Evolutionary conservation across 2,329 filamentous ascomycete genomes (phyloP), one percentile per base, ranked within the genome.

Genomic region (Pseudocercospora fijiensis): DNA sequence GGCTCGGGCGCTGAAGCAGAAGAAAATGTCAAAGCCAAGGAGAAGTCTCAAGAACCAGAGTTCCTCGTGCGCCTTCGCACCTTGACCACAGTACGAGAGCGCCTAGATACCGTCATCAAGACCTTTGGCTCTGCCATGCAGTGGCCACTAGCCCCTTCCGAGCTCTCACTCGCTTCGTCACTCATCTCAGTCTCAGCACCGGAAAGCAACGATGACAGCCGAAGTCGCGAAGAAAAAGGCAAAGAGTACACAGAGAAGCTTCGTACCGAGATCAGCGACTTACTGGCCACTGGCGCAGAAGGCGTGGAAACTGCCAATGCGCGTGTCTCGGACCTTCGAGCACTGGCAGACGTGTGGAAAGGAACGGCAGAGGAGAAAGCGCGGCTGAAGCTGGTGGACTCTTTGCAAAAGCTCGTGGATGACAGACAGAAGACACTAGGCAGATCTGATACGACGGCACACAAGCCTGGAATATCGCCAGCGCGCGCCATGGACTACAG

Each of bases 351-450:
- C n/a, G 88, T 99, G 22, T 99, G 95, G 93, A 94, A 90, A 75
- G 92, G 92, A n/a, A 97, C 95, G 2, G 90, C 91, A 0, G 95
- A 99, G 79, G 95, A 98, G 76, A 96, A 91, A 78, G 91, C 92
- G 5, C 83, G 95, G 59, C 80, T 80, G 9, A 90, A 86, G 72
- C 92, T 97, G 74, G 88, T 99, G 18, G 94, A 98, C 68, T 84
- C 85, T 58, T 76, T 99, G 71, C 87, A 88, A 33, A 92, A 88
- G 80, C 84, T 91, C 77, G 91, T 96, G 1, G 92, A 97, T 73
- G 94, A 97, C 24, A 81, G 81, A 69, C 79, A 81, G 67, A 82
- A 76, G 67, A 76, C 76, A 1, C 62, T 84, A 45, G 82, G 83
- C 52, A 72, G 62, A 49, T 63, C 67, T 20, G 69, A 55, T 61